Evolutionary conservation across 1,139 yeast genomes (phyloP).

Genomic region (Yamadazyma pseudoaaseri): DNA sequence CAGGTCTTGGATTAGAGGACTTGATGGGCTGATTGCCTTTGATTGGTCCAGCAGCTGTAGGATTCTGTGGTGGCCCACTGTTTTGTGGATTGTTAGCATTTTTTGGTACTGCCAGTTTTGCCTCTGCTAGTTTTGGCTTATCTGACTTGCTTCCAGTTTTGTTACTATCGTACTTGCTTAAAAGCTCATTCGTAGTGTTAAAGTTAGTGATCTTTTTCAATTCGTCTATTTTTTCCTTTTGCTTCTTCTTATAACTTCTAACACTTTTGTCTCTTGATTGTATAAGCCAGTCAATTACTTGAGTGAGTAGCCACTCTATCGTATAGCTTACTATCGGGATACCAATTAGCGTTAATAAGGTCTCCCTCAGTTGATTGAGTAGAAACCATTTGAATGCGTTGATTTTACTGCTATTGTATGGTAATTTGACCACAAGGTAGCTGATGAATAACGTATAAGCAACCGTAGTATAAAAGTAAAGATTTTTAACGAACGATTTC

Average conservation of each 20-base stretch:
- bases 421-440: conserved; percentile 24
- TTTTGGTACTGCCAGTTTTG: neutral
- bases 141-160: neutral
- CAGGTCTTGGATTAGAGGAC: neutral
- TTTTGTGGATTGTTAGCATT: neutral
- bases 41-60: neutral
- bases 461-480: conserved; percentile 26
- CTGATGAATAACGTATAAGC: conserved; percentile 33
- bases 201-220: conserved; percentile 78
- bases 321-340: conserved; percentile 30
- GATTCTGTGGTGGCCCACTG: neutral
- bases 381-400: conserved; percentile 25
- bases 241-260: conserved; percentile 44
- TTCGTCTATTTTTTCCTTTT: conserved; percentile 64
- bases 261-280: conserved; percentile 19
- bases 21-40: neutral
- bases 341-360: conserved; percentile 19
- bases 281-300: conserved; percentile 25
- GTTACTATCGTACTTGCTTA: conserved; percentile 56
- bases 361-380: conserved; percentile 21
- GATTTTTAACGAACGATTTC: conserved; percentile 9
- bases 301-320: conserved; percentile 20
- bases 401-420: conserved; percentile 16
- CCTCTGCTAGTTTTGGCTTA: neutral
- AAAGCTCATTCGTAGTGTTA: conserved; percentile 69